These are phyloP conservation scores for Zasmidium citrigriseum DNA, from an alignment of 2,329 filamentous ascomycete species.

Conservation along the genomic window DNA sequence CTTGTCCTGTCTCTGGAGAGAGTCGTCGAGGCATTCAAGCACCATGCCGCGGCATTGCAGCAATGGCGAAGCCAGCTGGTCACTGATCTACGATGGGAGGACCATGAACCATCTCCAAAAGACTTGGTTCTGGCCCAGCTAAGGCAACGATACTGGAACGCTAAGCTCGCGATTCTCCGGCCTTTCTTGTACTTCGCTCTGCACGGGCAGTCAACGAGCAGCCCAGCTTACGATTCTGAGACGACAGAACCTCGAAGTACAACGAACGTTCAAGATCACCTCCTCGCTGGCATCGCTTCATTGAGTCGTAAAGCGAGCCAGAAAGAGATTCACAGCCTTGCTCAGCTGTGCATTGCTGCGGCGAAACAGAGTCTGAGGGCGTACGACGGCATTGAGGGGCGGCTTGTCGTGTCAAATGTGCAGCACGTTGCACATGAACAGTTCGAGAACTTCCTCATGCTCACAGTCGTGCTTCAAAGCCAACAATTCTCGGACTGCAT, in stretches of 20 bases:
- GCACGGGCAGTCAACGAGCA: constrained; percentile 34
- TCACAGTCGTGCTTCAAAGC: constrained; percentile 71
- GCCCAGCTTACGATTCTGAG: background rate
- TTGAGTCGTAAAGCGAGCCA: constrained; percentile 9
- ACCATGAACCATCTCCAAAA: constrained; percentile 66
- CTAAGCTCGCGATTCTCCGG: constrained; percentile 80
- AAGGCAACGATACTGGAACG: constrained; percentile 88
- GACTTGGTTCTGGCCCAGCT: constrained; percentile 82
- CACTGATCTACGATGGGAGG: constrained; percentile 58
- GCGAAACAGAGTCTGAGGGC: constrained; percentile 79
- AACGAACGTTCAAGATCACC: background rate
- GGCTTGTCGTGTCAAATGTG: constrained; percentile 83
- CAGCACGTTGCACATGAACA: constrained; percentile 91
- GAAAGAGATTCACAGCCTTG: constrained; percentile 22
- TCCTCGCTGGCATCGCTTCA: constrained; percentile 22
- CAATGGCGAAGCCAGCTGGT: constrained; percentile 54
- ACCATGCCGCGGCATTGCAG: constrained; percentile 40
- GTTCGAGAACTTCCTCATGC: constrained; percentile 87
- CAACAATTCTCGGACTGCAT: constrained; percentile 59
- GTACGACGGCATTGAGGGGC: constrained; percentile 69
- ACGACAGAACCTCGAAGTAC: background rate
- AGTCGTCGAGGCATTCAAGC: constrained; percentile 7
- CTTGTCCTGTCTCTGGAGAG: background rate
- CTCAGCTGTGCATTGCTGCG: constrained; percentile 61
- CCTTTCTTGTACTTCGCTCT: constrained; percentile 66